A percentile compares a stretch with the other conserved stretches of the same genome.
phyloP scores from a whole-genome alignment of 1,284 basidiomycete species.

The Ceratobasidium sp. region DNA sequence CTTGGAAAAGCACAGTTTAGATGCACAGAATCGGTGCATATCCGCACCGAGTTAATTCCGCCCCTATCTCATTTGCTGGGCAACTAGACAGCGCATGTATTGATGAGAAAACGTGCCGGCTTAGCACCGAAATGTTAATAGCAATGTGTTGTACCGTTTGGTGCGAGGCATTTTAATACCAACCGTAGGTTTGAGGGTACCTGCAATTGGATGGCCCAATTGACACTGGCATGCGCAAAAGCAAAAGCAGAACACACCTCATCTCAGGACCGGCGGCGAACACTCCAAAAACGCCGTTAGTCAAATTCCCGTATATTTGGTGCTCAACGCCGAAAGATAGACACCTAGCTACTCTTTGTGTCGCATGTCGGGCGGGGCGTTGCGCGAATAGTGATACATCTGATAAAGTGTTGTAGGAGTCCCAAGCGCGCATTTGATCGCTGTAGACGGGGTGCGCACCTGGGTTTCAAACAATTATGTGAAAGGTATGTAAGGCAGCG shows the following conservation, averaged over 20 bases:
- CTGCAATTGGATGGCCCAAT: too few species aligned
- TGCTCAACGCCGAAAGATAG: not conserved
- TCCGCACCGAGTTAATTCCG: too few species aligned
- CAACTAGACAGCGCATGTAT: too few species aligned
- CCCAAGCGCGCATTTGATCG: not conserved
- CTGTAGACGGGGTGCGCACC: not conserved
- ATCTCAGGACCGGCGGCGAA: not conserved
- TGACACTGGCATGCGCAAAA: too few species aligned
- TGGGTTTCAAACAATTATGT: conserved; percentile 25
- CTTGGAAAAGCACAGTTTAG: too few species aligned
- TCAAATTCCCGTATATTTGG: not conserved
- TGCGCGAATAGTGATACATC: not conserved
- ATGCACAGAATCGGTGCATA: too few species aligned
- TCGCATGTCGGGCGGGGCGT: not conserved
- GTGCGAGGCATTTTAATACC: too few species aligned
- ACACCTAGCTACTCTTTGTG: not conserved
- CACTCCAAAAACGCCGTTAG: not conserved
- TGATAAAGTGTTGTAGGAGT: not conserved
- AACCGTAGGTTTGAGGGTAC: too few species aligned
- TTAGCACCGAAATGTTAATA: too few species aligned
- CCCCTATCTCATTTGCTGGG: too few species aligned
- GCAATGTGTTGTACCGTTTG: too few species aligned
- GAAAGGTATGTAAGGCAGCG: conserved; percentile 24
- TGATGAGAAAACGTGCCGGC: too few species aligned
- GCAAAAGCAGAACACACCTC: not conserved